Evolutionary conservation across 805 yeast genomes (phyloP), one percentile per base, ranked within the genome.

Genomic region (Schizosaccharomyces japonicus): DNA sequence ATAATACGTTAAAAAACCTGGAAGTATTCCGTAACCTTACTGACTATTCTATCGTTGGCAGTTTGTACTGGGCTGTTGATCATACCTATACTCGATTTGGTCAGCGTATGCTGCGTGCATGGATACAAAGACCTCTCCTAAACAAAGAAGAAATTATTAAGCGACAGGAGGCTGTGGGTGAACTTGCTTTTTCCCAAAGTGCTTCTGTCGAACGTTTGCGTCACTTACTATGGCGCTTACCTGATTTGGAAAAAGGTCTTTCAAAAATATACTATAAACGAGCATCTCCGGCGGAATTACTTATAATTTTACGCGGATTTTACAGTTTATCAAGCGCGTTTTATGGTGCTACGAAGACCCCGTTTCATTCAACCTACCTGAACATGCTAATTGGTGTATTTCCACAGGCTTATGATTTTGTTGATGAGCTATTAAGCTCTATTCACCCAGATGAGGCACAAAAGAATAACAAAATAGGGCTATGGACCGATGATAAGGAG

Each of bases 51-150:
- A 65, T 64, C 6, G 61, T 66, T 29, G 96, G 95, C 0, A 74
- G 94, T 0, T 62, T 87, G 11, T 58, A 80, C 13, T 81, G 92
- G 84, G 64, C 82, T 2, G 54, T 90, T 50, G 80, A 87, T 57
- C 84, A 79, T 53, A 81, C 96, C 0, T 63, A 73, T 30, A 81
- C 96, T 0, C 66, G 69, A 27, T 78, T 78, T 59, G 98, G 98
- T 0, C 69, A 66, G 42, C 61, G 94, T 48, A 54, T 73, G 50
- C 58, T 90, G 11, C 66, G 68, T 27, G 64, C 70, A 33, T 90
- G 98, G 98, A 62, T 85, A 0, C 66, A 74, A 1, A 66, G 69
- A 50, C 98, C 98, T 1, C 65, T 85, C 21, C 60, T 72, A 0
- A 67, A 74, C 39, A 63, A 66, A 28, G 66, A 62, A 1, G 62